phyloP scores from a whole-genome alignment of 148 eudicot species.

The Rheum nobile region DNA sequence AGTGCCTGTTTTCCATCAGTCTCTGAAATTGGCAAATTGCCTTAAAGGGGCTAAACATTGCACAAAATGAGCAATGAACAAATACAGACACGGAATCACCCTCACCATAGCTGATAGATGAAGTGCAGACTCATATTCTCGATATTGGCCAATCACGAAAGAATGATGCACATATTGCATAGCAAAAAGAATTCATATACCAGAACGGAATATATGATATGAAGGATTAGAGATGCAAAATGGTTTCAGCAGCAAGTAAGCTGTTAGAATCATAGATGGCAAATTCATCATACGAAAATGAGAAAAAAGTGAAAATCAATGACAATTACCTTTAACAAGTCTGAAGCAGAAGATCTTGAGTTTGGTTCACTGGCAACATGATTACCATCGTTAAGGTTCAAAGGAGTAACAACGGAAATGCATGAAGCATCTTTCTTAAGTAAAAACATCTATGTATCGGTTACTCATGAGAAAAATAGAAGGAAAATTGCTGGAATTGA shows the following conservation, averaged over 20 bases:
- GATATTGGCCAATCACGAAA: conserved; percentile 51
- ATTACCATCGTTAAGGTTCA: background rate
- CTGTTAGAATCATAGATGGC: no score
- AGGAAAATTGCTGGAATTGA: background rate
- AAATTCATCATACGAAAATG: no score
- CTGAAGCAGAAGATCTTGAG: conserved; percentile 65
- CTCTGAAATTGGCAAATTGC: conserved; percentile 19
- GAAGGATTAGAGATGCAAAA: no score
- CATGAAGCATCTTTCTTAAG: background rate
- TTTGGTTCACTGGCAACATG: conserved; percentile 49
- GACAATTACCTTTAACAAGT: conserved; percentile 46
- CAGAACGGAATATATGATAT: background rate
- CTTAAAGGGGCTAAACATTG: background rate
- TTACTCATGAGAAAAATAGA: background rate
- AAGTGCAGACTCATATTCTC: conserved; percentile 29
- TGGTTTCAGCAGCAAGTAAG: no score
- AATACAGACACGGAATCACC: conserved; percentile 6
- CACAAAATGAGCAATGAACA: background rate
- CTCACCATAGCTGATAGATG: conserved; percentile 49
- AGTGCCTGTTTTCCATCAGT: conserved; percentile 19
- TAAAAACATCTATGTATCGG: no score
- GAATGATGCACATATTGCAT: conserved; percentile 86
- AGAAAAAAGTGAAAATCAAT: background rate
- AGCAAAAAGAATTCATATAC: background rate
- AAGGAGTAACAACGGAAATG: background rate